Conservation (phyloP, 164 flowering plant genomes). For the Cinnamomum micranthum region DNA sequence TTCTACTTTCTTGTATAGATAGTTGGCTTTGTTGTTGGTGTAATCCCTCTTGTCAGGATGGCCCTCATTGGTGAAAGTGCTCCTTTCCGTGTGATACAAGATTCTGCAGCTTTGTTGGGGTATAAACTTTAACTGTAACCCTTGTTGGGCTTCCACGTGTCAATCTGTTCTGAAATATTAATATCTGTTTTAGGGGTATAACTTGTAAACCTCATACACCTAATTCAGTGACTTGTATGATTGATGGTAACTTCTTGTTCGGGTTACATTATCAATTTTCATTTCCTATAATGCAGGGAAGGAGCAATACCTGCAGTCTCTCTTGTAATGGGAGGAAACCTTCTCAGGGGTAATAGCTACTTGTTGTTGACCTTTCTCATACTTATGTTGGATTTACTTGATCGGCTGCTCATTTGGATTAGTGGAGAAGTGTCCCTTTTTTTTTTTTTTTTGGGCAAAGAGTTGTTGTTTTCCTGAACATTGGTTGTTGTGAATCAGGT, state of each 20-base stretch:
- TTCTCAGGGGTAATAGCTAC: slow-evolving; percentile 43
- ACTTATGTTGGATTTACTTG: not conserved
- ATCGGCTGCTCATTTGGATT: not conserved
- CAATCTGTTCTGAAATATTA: too few species aligned
- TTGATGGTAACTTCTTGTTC: not conserved
- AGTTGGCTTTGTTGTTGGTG: slow-evolving; percentile 54
- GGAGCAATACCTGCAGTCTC: slow-evolving; percentile 65
- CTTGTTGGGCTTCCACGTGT: too few species aligned
- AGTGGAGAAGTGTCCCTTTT: not conserved
- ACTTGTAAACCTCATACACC: too few species aligned
- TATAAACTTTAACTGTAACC: slow-evolving; percentile 15
- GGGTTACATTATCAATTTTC: not conserved
- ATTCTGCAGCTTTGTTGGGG: slow-evolving; percentile 55
- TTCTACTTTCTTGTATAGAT: slow-evolving; percentile 33
- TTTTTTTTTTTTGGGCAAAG: not conserved
- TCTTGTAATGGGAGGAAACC: slow-evolving; percentile 69
- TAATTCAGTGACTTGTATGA: not conserved
- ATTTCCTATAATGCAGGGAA: slow-evolving; percentile 38
- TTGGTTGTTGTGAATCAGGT: slow-evolving; percentile 32
- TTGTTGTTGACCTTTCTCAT: not conserved
- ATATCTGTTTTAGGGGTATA: too few species aligned
- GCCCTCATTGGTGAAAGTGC: slow-evolving; percentile 53
- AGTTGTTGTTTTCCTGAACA: not conserved
- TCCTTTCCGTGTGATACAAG: slow-evolving; percentile 65
- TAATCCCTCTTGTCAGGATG: slow-evolving; percentile 42